These are phyloP conservation scores for Carex scoparia DNA, from an alignment of 176 grass and related monocot species.

Conservation along the genomic window DNA sequence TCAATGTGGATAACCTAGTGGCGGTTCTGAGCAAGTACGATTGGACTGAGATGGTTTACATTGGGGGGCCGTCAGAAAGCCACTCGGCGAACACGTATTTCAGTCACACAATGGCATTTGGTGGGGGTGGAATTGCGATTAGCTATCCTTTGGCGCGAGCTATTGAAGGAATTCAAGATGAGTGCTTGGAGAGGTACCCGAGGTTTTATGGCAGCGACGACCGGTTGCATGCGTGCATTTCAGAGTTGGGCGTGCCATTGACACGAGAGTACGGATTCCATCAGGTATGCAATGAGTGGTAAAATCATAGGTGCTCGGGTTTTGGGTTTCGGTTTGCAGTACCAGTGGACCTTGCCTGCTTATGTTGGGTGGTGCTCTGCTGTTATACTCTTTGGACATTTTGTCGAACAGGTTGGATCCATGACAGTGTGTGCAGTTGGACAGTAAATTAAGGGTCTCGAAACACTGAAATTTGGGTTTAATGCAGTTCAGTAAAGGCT, in stretches of 20 bases:
- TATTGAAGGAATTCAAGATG: slow-evolving; percentile 58
- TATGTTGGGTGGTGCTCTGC: not conserved
- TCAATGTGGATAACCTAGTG: slow-evolving; percentile 74
- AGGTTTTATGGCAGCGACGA: slow-evolving; percentile 89
- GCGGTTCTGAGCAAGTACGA: slow-evolving; percentile 84
- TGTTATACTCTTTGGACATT: not conserved
- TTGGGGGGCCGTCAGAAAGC: slow-evolving; percentile 81
- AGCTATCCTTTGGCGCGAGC: slow-evolving; percentile 74
- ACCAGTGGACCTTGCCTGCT: not conserved
- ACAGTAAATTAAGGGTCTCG: not conserved
- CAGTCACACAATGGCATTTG: slow-evolving; percentile 94
- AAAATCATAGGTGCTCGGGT: not conserved
- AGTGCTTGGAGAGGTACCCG: slow-evolving; percentile 90
- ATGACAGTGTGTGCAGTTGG: not conserved
- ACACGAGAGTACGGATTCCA: slow-evolving; percentile 81
- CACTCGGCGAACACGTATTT: slow-evolving; percentile 95
- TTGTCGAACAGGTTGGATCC: not conserved
- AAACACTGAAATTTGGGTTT: not conserved
- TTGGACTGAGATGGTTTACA: slow-evolving; percentile 93
- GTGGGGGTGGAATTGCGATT: slow-evolving; percentile 84
- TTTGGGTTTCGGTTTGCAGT: not conserved
- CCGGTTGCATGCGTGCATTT: slow-evolving; percentile 93
- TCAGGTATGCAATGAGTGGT: slow-evolving; percentile 45
- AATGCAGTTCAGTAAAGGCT: not conserved
- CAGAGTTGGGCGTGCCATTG: slow-evolving; percentile 82